Evolutionary conservation across 768 basidiomycete genomes (phyloP).

Genomic region (Lactifluus subvellereus): DNA sequence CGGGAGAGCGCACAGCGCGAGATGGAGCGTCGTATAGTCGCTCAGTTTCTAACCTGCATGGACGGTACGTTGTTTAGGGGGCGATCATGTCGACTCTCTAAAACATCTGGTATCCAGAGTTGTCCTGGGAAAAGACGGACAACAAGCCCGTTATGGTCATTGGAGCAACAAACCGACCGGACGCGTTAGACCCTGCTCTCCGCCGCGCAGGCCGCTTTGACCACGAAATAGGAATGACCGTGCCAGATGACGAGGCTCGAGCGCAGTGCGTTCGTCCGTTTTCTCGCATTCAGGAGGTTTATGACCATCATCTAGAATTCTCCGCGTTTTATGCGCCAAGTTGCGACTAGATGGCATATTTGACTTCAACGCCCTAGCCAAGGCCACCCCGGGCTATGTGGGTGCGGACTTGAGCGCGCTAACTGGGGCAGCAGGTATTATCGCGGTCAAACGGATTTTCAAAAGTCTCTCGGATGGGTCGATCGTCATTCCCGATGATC

Average conservation of each 20-base stretch:
- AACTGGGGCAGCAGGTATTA: conserved; percentile 89
- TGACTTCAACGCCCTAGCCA: conserved; percentile 78
- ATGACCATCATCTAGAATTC: conserved; percentile 50
- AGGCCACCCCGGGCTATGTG: conserved; percentile 94
- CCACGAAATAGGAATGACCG: conserved; percentile 96
- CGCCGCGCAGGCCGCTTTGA: conserved; percentile 94
- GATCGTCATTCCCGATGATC: conserved; percentile 45
- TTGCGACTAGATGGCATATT: conserved; percentile 84
- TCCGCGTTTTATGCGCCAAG: conserved; percentile 78
- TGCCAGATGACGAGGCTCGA: conserved; percentile 87
- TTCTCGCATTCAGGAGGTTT: neutral
- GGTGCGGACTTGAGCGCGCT: conserved; percentile 91
- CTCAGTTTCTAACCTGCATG: conserved; percentile 97
- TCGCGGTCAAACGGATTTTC: conserved; percentile 96
- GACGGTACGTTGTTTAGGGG: conserved; percentile 60
- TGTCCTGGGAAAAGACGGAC: conserved; percentile 93
- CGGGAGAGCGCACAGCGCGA: conserved; percentile 96
- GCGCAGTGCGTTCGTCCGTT: conserved; percentile 58
- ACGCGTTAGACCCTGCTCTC: conserved; percentile 89
- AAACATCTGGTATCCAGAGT: conserved; percentile 43
- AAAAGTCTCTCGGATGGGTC: conserved; percentile 58
- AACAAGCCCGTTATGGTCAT: conserved; percentile 92
- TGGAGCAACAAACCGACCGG: conserved; percentile 93
- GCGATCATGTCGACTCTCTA: neutral
- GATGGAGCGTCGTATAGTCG: conserved; percentile 97